A percentile compares a stretch with the other conserved stretches of the same genome.
These are phyloP conservation scores for Ganoderma lingzhi DNA, from an alignment of 1,284 basidiomycete genomes.

Conservation along the genomic window DNA sequence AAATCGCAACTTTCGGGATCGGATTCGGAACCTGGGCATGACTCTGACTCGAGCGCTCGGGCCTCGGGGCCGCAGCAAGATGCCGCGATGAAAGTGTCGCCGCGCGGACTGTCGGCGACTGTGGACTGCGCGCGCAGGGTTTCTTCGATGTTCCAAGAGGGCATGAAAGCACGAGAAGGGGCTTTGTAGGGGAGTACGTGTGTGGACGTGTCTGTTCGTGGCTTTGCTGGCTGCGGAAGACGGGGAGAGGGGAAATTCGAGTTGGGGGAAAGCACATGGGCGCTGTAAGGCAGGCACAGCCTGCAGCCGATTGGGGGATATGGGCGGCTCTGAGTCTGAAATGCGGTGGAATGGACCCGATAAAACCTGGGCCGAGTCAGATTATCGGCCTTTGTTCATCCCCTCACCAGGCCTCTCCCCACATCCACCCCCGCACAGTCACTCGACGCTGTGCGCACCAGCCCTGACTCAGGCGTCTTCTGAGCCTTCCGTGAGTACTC, in stretches of 20 bases:
- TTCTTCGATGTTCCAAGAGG: not conserved
- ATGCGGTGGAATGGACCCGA: slow-evolving; percentile 46
- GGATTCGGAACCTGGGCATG: slow-evolving; percentile 9
- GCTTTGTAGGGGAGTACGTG: slow-evolving; percentile 17
- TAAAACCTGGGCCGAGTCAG: slow-evolving; percentile 51
- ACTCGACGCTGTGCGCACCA: slow-evolving; percentile 33
- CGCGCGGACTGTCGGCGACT: slow-evolving; percentile 19
- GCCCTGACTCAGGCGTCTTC: slow-evolving; percentile 30
- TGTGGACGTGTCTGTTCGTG: slow-evolving; percentile 19
- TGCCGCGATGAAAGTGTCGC: slow-evolving; percentile 5
- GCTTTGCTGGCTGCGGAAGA: slow-evolving; percentile 19
- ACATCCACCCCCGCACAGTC: slow-evolving; percentile 38
- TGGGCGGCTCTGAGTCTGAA: slow-evolving; percentile 54
- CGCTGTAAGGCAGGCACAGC: slow-evolving; percentile 30
- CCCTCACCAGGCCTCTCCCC: slow-evolving; percentile 35
- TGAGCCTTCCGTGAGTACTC: slow-evolving; percentile 40
- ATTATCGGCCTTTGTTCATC: slow-evolving; percentile 26
- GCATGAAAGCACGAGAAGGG: not conserved
- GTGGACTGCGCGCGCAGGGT: slow-evolving; percentile 32
- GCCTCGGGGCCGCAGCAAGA: slow-evolving; percentile 23
- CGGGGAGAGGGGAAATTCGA: slow-evolving; percentile 14
- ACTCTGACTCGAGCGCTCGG: slow-evolving; percentile 30
- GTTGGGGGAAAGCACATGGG: slow-evolving; percentile 26
- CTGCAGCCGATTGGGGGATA: slow-evolving; percentile 16
- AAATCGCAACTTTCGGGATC: slow-evolving; percentile 12